Evolutionary conservation across 208 protist species (phyloP).

Genomic region (Tritrichomonas foetus): DNA sequence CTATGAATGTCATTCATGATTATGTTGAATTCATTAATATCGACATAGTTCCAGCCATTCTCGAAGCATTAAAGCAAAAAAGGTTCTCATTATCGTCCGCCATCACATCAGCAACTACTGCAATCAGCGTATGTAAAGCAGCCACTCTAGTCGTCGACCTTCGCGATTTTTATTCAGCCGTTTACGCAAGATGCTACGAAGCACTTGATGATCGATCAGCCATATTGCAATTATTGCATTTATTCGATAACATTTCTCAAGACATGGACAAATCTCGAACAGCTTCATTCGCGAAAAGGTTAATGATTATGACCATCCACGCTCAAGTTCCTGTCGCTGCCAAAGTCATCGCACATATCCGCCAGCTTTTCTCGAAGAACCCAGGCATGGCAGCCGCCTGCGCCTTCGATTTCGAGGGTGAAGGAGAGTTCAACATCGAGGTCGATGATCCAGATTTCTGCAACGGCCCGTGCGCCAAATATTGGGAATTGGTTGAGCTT

Average conservation of each 20-base stretch:
- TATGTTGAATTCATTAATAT: not conserved
- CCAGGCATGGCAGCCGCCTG: not conserved
- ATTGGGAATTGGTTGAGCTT: not conserved
- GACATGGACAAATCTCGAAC: not conserved
- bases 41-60: not conserved
- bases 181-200: not conserved
- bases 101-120: not conserved
- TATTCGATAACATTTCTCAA: not conserved
- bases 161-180: not conserved
- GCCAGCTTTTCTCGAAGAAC: not conserved
- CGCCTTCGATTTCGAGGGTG: not conserved
- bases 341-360: not conserved
- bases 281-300: not conserved
- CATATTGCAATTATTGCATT: not conserved
- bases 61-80: not conserved
- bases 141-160: not conserved
- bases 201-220: not conserved
- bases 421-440: not conserved
- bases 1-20: not conserved
- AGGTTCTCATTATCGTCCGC: not conserved
- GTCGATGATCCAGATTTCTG: not conserved
- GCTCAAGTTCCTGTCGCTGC: not conserved
- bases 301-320: conserved; percentile 9
- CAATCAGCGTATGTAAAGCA: not conserved
- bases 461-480: not conserved